Evolutionary conservation across 768 basidiomycete genomes (phyloP).

Genomic region (Collybiopsis luxurians): DNA sequence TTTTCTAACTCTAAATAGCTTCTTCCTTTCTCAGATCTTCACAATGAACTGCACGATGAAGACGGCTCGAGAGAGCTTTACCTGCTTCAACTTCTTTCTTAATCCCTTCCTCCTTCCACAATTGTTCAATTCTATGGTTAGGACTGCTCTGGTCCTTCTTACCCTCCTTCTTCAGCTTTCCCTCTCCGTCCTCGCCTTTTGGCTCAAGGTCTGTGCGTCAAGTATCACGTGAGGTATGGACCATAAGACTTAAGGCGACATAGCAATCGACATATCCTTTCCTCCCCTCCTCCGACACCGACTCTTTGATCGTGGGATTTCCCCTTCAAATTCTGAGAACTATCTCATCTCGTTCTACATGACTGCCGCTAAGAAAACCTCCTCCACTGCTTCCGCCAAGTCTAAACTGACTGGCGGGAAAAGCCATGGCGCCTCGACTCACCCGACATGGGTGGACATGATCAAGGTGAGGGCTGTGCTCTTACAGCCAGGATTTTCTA

Average conservation of each 20-base stretch:
- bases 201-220: conserved; percentile 2
- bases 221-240: conserved; percentile 4
- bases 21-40: too few species aligned
- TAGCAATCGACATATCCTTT: neutral
- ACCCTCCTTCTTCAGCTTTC: neutral
- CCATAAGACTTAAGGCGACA: neutral
- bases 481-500: conserved; percentile 18
- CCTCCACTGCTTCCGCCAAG: conserved; percentile 31
- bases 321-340: neutral
- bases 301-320: neutral
- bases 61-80: too few species aligned
- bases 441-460: conserved; percentile 77
- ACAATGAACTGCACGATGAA: too few species aligned
- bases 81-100: too few species aligned
- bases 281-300: neutral
- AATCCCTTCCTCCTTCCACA: too few species aligned
- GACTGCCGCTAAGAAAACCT: conserved; percentile 23
- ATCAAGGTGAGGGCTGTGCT: conserved; percentile 56
- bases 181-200: neutral
- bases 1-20: too few species aligned
- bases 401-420: conserved; percentile 25
- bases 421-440: conserved; percentile 39
- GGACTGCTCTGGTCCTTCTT: too few species aligned
- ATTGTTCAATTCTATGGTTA: neutral
- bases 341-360: neutral